Evolutionary conservation across 306 rosid genomes (phyloP).

Genomic region (Vigna radiata): DNA sequence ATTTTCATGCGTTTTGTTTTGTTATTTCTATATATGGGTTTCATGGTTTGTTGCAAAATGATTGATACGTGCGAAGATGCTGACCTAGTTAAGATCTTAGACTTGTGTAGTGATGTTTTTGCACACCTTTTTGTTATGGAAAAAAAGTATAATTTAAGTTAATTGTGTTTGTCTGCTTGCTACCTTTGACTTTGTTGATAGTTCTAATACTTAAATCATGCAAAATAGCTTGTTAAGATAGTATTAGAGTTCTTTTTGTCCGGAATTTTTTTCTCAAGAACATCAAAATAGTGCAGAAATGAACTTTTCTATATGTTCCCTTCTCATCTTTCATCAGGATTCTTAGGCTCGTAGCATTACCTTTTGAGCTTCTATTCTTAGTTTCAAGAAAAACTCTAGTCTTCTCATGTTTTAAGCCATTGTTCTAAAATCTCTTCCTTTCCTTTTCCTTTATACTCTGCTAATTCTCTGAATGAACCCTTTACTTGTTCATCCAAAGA

Average conservation of each 20-base stretch:
- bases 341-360: constrained; percentile 3
- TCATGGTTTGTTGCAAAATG: no score
- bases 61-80: no score
- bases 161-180: constrained; percentile 21
- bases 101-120: no score
- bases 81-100: no score
- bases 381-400: background rate
- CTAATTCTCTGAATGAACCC: background rate
- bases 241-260: background rate
- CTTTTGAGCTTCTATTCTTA: background rate
- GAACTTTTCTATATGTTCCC: background rate
- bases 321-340: background rate
- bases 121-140: background rate
- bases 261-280: background rate
- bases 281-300: background rate
- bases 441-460: background rate
- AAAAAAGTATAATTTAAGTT: background rate
- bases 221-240: constrained; percentile 22
- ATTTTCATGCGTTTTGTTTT: no score
- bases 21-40: no score
- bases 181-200: background rate
- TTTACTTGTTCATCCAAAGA: background rate
- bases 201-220: background rate
- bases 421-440: no score
- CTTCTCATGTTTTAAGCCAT: background rate